Evolutionary conservation across 352 stramenopile species (phyloP).

Genomic region (Aphanomyces invadans): DNA sequence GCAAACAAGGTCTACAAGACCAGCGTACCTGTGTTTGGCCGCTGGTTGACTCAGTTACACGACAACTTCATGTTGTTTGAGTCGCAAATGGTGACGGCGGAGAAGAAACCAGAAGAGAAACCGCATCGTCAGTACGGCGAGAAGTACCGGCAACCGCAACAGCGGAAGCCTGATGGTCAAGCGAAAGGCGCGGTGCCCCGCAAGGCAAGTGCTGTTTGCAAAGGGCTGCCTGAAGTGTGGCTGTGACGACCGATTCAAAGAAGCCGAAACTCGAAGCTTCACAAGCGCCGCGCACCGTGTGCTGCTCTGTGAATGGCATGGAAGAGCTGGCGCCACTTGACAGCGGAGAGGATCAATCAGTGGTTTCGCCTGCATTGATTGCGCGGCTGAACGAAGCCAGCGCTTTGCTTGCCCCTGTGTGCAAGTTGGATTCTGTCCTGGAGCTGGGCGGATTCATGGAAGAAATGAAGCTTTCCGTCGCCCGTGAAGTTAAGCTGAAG

Average conservation of each 20-base stretch:
- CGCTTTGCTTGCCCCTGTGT: neutral
- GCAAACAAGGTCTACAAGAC: neutral
- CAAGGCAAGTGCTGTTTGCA: neutral
- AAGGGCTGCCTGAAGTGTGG: neutral
- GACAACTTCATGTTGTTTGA: conserved; percentile 12
- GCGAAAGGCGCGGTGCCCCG: neutral
- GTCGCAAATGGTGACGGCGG: neutral
- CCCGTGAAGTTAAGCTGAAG: neutral
- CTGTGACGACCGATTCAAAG: neutral
- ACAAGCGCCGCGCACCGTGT: neutral
- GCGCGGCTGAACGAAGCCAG: neutral
- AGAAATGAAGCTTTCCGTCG: neutral
- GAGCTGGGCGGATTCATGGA: conserved; percentile 10
- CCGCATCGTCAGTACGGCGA: neutral
- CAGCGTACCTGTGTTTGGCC: neutral
- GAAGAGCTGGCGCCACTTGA: neutral
- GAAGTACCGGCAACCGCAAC: neutral
- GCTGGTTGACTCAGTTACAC: neutral
- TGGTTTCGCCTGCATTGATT: conserved; percentile 1
- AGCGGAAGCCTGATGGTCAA: neutral
- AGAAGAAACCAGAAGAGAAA: neutral
- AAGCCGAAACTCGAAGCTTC: neutral
- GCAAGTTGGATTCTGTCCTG: neutral
- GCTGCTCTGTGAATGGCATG: neutral
- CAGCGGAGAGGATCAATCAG: conserved; percentile 5